Base-by-base conservation (phyloP, 305 asterid genomes). In the Solanum hybrid region DNA sequence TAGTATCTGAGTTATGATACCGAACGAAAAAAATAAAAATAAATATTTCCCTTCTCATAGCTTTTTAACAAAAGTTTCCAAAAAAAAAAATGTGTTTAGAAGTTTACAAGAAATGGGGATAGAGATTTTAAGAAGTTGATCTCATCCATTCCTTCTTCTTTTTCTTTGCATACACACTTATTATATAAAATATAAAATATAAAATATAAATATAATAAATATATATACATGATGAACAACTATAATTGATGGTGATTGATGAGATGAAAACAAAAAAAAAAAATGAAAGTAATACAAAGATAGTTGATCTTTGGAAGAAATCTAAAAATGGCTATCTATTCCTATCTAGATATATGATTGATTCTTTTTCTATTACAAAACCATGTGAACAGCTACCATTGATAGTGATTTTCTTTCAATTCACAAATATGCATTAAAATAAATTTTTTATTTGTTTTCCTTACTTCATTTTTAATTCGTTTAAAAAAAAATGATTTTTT, bases 381-480 rank as follows among this genome's bases (percentile, higher is more conserved):
- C 69, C 87, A 82, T 82, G 87, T 82, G 87, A 82, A 82, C 87
- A 82, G 87, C 72, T 82, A 82, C 72, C 17, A 42, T 42, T 82
- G 87, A 82, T 82, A 5, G 87, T 29, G 87, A 82, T 82, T 82
- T 81, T 82, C 13, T 82, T 82, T 27, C 2, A 9, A 42, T 40
- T 80, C 24, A 38, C 24, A 26, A 80, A 80, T 13, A 26, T 38
- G 16, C 7, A 24, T n/a, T 22, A 7, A 79, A 10, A 13, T 5
- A 80, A 38, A 79, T 6, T 60, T 60, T 60, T 8, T 9, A 60
- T 60, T 60, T 20, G 5, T 32, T 60, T 60, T 7, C 10, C 10
- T 20, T 60, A 60, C 0, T 20, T 40, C 5, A 0, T 46, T 46
- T 14, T 20, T 60, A 60, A 1, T 20, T 40, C 5, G 2, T 46